Evolutionary conservation across 2,329 filamentous ascomycete genomes (phyloP).

Genomic region (Colletotrichum siamense): DNA sequence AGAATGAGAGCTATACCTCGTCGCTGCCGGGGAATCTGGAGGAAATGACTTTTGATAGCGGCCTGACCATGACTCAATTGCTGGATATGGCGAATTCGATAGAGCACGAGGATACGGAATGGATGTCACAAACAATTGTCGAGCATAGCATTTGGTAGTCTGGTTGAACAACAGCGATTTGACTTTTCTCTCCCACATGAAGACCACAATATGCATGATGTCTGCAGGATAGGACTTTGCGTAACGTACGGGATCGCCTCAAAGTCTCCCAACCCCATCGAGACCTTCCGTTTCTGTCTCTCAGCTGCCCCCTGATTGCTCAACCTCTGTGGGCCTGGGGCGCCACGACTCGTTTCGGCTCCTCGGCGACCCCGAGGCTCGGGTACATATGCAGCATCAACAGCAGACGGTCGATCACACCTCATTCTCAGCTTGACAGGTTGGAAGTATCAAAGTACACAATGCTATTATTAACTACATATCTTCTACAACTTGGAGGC

Average conservation of each 20-base stretch:
- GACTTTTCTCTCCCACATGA: not conserved
- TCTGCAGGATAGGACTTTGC: not conserved
- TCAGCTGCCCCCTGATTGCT: not conserved
- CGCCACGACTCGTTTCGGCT: not conserved
- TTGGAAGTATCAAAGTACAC: not conserved
- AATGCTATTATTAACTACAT: not conserved
- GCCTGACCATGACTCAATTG: slow-evolving; percentile 50
- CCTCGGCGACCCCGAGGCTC: not conserved
- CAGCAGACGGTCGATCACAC: not conserved
- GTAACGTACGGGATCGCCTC: not conserved
- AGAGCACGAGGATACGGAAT: slow-evolving; percentile 47
- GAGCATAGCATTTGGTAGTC: slow-evolving; percentile 47
- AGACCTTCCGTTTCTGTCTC: not conserved
- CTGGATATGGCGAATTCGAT: slow-evolving; percentile 54
- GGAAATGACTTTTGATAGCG: slow-evolving; percentile 33
- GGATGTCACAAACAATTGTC: slow-evolving; percentile 50
- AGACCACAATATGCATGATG: not conserved
- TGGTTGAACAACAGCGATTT: not conserved
- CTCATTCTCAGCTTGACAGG: not conserved
- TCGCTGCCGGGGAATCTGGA: slow-evolving; percentile 21
- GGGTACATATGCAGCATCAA: not conserved
- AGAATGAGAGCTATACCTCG: slow-evolving; percentile 19
- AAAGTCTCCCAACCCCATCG: not conserved
- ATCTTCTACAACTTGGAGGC: not conserved
- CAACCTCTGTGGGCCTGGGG: not conserved